A percentile compares a stretch with the other conserved stretches of the same genome.
Conservation (phyloP, 306 rosid genomes). For the Quercus dentata region DNA sequence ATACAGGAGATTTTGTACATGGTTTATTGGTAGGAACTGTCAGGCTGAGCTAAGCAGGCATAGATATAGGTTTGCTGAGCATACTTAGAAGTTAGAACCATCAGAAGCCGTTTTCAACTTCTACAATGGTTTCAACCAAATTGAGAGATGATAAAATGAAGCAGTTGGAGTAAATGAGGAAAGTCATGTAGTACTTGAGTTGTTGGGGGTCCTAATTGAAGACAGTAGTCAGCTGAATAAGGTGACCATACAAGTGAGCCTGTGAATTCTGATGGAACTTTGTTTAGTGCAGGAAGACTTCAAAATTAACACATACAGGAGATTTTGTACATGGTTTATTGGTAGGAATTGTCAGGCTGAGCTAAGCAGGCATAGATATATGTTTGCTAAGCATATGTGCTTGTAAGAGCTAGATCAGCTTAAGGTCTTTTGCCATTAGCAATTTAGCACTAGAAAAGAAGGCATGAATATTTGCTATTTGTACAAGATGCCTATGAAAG, state of each 20-base stretch:
- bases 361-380: background rate
- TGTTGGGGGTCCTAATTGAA: conserved; percentile 36
- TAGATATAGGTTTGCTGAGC: too few species aligned
- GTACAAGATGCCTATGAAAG: too few species aligned
- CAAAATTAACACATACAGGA: too few species aligned
- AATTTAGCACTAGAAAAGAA: too few species aligned
- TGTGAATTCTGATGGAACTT: background rate
- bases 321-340: background rate
- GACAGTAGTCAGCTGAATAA: background rate
- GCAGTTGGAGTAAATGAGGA: conserved; percentile 59
- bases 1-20: too few species aligned
- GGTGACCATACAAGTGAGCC: background rate
- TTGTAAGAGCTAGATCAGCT: too few species aligned
- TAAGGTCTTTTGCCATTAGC: too few species aligned
- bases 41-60: background rate
- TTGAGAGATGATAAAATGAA: conserved; percentile 42
- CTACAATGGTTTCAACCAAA: conserved; percentile 14
- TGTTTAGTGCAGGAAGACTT: too few species aligned
- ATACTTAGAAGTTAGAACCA: background rate
- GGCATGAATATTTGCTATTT: too few species aligned
- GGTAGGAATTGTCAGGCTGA: background rate
- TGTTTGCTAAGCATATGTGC: too few species aligned
- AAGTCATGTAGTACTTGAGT: conserved; percentile 43
- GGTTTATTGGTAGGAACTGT: background rate
- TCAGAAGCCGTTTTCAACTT: background rate